Base-by-base conservation (phyloP, 768 basidiomycete species). In the Mycena maculata region DNA sequence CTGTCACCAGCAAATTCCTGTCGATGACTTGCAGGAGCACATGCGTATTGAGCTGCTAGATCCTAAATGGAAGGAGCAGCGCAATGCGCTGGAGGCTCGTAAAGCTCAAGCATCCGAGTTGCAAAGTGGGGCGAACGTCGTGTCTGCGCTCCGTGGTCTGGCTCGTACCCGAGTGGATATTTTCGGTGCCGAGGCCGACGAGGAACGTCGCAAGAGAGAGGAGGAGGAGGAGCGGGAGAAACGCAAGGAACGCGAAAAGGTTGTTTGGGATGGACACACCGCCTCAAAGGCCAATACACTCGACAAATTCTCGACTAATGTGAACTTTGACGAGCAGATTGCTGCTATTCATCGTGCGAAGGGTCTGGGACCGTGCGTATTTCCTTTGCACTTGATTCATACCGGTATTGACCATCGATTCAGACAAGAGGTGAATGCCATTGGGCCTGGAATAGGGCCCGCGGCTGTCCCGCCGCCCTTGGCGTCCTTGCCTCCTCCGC, bases 191-290 rank as follows among this genome's bases (percentile, higher is more conserved):
- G 94, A 95, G 73, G 91, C 88, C 57, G 97, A 97, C 75, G 97
- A 98, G 74, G 96, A 96, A 71, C 86, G 91, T 63, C 87, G 95
- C 67, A 92, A 90, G 79, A 86, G 85, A 50, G 92, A 96, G 72
- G 96, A 98, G 69, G 95, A 95, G 55, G 92, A 92, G 68, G 93
- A 95, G 74, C 85, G 88, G 60, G 88, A 90, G 68, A 87, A 87
- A 74, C 85, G 95, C 70, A 92, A 89, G 76, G 96, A 97, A 77
- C 88, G 90, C 76, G 98, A 99, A 80, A 96, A 93, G 76, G 93
- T 94, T 71, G 94, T 98, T 53, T 99, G 98, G 98, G 98, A 99
- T 79, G 98, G 98, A 73, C 96, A 99, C 78, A 96, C 96, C 2
- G 93, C 95, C 47, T 93, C 95, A 47, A 98, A 96, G 81, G 92